Evolutionary conservation across 192 early-diverging fungal genomes (phyloP).

Genomic region (Coemansia sp.): DNA sequence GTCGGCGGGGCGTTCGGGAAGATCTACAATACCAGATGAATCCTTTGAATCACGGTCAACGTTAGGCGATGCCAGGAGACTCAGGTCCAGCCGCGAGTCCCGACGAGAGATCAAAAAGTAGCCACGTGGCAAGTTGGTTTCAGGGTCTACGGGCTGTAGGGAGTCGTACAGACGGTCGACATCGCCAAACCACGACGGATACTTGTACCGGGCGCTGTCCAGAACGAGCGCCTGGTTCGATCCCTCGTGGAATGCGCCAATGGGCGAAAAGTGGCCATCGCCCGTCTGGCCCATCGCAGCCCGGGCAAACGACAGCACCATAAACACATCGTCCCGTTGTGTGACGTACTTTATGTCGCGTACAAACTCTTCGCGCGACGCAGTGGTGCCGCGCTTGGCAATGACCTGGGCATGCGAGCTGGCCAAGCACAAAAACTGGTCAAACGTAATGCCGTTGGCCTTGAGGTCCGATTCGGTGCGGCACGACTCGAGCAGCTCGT

Average conservation of each 20-base stretch:
- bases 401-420: constrained; percentile 79
- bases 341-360: constrained; percentile 69
- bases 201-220: constrained; percentile 89
- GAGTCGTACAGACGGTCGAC: constrained; percentile 75
- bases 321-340: constrained; percentile 70
- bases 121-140: constrained; percentile 78
- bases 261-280: constrained; percentile 92
- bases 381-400: constrained; percentile 67
- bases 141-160: constrained; percentile 76
- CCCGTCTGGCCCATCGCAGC: constrained; percentile 80
- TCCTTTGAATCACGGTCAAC: not conserved
- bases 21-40: constrained; percentile 15
- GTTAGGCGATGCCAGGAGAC: not conserved
- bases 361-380: constrained; percentile 75
- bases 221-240: constrained; percentile 75
- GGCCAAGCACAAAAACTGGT: constrained; percentile 88
- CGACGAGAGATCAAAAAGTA: constrained; percentile 74
- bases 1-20: constrained; percentile 36
- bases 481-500: constrained; percentile 75
- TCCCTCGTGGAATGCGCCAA: constrained; percentile 78
- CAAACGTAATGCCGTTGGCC: constrained; percentile 83
- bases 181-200: constrained; percentile 83
- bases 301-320: constrained; percentile 87
- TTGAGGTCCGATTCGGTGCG: constrained; percentile 70
- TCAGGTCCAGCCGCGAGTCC: constrained; percentile 19